Evolutionary conservation across 768 basidiomycete genomes (phyloP).

Genomic region (Termitomyces sp.): DNA sequence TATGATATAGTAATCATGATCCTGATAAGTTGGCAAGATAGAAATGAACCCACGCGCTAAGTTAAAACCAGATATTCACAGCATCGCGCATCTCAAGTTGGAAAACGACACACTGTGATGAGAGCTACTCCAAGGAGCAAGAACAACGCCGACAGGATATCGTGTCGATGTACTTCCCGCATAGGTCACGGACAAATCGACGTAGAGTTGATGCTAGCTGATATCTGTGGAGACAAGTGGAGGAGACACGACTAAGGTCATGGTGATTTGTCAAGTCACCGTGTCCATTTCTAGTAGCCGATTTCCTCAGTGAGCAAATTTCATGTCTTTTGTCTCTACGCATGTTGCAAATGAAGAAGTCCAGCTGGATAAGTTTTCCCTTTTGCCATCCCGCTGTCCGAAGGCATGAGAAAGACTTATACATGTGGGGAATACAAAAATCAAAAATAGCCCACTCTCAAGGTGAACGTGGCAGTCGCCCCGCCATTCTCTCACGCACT

Average conservation of each 20-base stretch:
- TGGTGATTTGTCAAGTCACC: slow-evolving; percentile 17
- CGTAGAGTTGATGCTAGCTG: no score
- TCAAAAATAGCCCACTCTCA: slow-evolving; percentile 1
- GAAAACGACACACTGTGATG: background rate
- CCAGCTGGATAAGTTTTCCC: background rate
- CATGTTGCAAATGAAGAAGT: background rate
- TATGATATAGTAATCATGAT: background rate
- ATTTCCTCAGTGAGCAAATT: background rate
- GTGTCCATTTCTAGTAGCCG: slow-evolving; percentile 1
- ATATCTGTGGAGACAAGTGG: background rate
- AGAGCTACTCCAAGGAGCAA: background rate
- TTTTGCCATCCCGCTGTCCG: background rate
- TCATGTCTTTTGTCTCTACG: background rate
- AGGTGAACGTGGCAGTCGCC: background rate
- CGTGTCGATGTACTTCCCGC: background rate
- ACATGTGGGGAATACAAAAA: background rate
- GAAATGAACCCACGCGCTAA: background rate
- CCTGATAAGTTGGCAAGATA: background rate
- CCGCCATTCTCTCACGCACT: background rate
- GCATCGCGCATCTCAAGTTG: background rate
- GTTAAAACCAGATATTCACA: background rate
- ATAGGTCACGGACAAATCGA: background rate
- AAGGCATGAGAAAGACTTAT: background rate
- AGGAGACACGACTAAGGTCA: slow-evolving; percentile 1
- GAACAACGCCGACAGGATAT: background rate